Conservation (phyloP, 345 rosid genomes). For the Sonneratia alba region DNA sequence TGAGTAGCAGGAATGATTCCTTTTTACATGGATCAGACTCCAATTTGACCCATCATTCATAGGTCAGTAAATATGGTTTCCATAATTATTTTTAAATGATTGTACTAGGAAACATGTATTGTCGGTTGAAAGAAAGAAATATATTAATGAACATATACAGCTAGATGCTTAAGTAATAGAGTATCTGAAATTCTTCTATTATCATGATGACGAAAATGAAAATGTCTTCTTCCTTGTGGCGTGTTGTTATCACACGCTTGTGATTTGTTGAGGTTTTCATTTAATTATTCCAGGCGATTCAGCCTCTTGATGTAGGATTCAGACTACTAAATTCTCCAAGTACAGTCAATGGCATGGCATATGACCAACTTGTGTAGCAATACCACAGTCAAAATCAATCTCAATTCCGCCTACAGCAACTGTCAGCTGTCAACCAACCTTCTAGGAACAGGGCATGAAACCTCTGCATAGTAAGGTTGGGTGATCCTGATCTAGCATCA, state of each 20-base stretch:
- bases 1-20: conserved; percentile 50
- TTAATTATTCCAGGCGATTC: conserved; percentile 46
- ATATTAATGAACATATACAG: neutral
- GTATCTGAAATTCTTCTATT: neutral
- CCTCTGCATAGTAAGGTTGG: conserved; percentile 11
- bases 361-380: conserved; percentile 81
- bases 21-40: conserved; percentile 70
- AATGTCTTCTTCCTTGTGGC: neutral
- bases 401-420: conserved; percentile 80
- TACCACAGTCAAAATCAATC: conserved; percentile 82
- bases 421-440: conserved; percentile 77
- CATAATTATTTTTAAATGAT: neutral
- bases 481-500: conserved; percentile 11
- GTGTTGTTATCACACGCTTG: neutral
- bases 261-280: neutral
- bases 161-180: neutral
- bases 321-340: conserved; percentile 79
- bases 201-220: neutral
- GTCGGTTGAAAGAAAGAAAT: neutral
- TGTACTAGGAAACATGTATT: neutral
- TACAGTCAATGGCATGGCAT: conserved; percentile 51
- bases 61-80: conserved; percentile 41
- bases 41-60: conserved; percentile 65
- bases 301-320: conserved; percentile 76
- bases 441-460: conserved; percentile 63